phyloP scores from a whole-genome alignment of 169 alveolate genomes.

The Amoebophrya sp. region DNA sequence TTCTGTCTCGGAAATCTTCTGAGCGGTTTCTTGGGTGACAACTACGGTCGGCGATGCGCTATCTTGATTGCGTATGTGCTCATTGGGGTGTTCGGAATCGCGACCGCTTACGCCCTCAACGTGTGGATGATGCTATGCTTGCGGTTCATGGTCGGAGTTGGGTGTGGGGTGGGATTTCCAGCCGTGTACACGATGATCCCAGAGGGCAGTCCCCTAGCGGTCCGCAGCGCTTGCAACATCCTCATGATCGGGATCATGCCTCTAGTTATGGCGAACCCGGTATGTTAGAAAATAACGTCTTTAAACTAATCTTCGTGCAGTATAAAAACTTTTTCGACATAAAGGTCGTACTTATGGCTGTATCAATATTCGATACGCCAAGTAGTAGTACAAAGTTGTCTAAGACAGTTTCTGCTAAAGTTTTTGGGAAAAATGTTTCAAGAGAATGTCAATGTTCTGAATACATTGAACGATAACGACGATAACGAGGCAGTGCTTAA shows the following conservation, averaged over 20 bases:
- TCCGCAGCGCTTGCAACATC: not conserved
- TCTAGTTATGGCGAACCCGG: too few relatives aligned
- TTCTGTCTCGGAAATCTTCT: conserved; percentile 24
- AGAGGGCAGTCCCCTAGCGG: not conserved
- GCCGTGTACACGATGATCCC: conserved; percentile 21
- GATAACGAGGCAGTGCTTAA: too few relatives aligned
- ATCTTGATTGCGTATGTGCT: conserved; percentile 6
- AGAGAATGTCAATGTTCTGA: too few relatives aligned
- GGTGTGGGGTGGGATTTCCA: not conserved
- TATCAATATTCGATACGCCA: too few relatives aligned
- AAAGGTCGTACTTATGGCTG: too few relatives aligned
- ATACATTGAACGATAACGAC: too few relatives aligned
- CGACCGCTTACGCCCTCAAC: not conserved
- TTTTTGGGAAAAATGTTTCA: too few relatives aligned
- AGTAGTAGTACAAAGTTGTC: too few relatives aligned
- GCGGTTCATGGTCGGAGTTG: not conserved
- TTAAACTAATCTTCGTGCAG: too few relatives aligned
- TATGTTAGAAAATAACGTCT: not conserved
- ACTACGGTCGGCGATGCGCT: not conserved
- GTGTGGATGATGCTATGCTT: not conserved
- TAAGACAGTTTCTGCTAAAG: too few relatives aligned
- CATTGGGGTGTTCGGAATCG: conserved; percentile 32
- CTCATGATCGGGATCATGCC: conserved; percentile 8
- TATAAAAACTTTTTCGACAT: too few relatives aligned
- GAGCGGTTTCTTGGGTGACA: conserved; percentile 21